phyloP scores from a whole-genome alignment of 345 rosid genomes.

The Camelina neglecta region DNA sequence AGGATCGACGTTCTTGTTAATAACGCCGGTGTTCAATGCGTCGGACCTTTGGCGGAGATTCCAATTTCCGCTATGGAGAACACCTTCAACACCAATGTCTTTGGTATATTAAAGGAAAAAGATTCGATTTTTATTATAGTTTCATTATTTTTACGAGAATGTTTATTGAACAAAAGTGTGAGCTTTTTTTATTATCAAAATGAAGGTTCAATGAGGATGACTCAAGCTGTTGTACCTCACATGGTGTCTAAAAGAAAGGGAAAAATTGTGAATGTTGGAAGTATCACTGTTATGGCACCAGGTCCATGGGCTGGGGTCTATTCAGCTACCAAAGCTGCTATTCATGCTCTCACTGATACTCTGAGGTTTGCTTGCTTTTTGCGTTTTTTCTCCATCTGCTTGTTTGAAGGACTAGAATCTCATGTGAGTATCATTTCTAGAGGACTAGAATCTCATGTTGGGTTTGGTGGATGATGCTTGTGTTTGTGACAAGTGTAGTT shows the following conservation, averaged over 20 bases:
- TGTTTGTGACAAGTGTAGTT: background rate
- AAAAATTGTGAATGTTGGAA: slow-evolving; percentile 79
- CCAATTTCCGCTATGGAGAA: slow-evolving; percentile 63
- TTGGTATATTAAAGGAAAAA: slow-evolving; percentile 48
- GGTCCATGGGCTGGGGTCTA: slow-evolving; percentile 85
- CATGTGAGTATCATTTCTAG: background rate
- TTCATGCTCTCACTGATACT: slow-evolving; percentile 81
- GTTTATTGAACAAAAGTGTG: background rate
- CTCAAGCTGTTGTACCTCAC: slow-evolving; percentile 87
- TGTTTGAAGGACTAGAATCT: too few species aligned
- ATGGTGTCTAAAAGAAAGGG: slow-evolving; percentile 79
- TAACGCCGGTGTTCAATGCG: slow-evolving; percentile 84
- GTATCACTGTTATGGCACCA: slow-evolving; percentile 60
- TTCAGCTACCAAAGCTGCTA: slow-evolving; percentile 84
- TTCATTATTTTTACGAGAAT: background rate
- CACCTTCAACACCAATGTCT: slow-evolving; percentile 76
- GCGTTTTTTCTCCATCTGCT: background rate
- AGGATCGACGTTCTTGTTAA: slow-evolving; percentile 80
- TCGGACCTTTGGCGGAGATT: slow-evolving; percentile 84
- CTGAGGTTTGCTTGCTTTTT: slow-evolving; percentile 55
- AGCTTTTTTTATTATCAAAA: background rate
- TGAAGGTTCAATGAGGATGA: slow-evolving; percentile 77
- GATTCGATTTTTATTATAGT: background rate
- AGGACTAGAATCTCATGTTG: background rate
- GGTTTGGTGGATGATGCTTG: slow-evolving; percentile 4